These are phyloP conservation scores for Ceratocystis lukuohia DNA, from an alignment of 2,329 filamentous ascomycete species.

Conservation along the genomic window DNA sequence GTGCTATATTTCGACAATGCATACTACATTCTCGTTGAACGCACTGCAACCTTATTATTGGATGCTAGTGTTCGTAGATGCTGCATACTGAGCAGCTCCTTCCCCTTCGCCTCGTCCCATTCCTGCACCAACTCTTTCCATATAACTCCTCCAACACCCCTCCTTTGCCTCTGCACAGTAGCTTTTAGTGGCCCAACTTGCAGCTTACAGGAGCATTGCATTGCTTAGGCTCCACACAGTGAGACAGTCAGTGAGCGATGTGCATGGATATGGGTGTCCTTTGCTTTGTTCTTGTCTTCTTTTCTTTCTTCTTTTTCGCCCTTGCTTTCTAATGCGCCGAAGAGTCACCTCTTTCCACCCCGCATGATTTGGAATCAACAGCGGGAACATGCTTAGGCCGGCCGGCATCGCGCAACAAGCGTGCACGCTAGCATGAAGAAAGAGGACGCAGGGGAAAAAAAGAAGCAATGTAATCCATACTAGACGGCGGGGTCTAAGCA, in stretches of 20 bases:
- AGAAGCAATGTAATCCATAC: background rate
- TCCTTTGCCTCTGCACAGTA: background rate
- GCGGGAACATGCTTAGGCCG: background rate
- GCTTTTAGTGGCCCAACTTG: background rate
- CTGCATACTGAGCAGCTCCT: background rate
- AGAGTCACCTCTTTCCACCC: background rate
- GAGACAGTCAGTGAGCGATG: background rate
- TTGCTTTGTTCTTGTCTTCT: background rate
- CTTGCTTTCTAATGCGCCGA: too few relatives aligned
- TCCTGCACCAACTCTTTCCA: background rate
- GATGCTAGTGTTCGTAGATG: background rate
- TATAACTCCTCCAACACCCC: background rate
- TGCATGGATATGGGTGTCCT: background rate
- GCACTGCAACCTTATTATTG: background rate
- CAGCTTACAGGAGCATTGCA: background rate
- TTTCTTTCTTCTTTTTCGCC: too few relatives aligned
- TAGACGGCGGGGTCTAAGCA: background rate
- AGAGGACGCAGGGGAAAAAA: background rate
- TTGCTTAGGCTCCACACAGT: background rate
- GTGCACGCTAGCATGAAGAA: background rate
- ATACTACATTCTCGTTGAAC: background rate
- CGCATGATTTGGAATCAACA: background rate
- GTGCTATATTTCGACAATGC: background rate
- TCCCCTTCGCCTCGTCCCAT: background rate
- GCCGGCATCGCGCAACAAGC: background rate